These are phyloP conservation scores for Scutellaria barbata DNA, from an alignment of 257 asterid species.

Conservation along the genomic window DNA sequence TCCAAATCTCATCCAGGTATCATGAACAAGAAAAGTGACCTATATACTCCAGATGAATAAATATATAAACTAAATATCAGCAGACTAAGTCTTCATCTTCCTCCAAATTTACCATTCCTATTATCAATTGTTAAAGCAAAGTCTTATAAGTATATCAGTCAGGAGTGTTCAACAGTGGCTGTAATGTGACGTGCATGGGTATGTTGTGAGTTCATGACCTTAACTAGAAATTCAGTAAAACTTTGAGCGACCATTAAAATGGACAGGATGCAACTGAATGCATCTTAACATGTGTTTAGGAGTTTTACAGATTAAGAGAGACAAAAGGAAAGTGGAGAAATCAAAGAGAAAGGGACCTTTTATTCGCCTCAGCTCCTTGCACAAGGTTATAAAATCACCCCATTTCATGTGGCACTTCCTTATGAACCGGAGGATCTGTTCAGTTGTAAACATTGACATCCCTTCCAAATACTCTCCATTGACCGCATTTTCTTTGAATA, in stretches of 20 bases:
- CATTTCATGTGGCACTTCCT: constrained; percentile 99
- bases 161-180: constrained; percentile 1
- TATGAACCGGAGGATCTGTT: constrained; percentile 97
- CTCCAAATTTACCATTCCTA: not conserved
- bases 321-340: not conserved
- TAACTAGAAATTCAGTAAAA: constrained; percentile 13
- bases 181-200: constrained; percentile 9
- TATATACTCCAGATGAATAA: not conserved
- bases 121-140: not conserved
- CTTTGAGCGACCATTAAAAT: not conserved
- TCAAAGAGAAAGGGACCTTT: constrained; percentile 63
- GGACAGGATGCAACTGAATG: constrained; percentile 15
- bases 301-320: constrained; percentile 7
- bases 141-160: constrained; percentile 5
- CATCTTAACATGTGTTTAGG: constrained; percentile 26
- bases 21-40: not conserved
- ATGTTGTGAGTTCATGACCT: constrained; percentile 20
- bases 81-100: constrained; percentile 4
- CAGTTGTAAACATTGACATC: constrained; percentile 97
- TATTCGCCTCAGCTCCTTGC: constrained; percentile 99
- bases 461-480: constrained; percentile 99
- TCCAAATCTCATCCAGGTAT: not conserved
- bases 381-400: constrained; percentile 98
- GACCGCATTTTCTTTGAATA: constrained; percentile 90
- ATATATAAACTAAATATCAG: not conserved